Conservation (phyloP, 331 rosid genomes). For the Quercus phellos region DNA sequence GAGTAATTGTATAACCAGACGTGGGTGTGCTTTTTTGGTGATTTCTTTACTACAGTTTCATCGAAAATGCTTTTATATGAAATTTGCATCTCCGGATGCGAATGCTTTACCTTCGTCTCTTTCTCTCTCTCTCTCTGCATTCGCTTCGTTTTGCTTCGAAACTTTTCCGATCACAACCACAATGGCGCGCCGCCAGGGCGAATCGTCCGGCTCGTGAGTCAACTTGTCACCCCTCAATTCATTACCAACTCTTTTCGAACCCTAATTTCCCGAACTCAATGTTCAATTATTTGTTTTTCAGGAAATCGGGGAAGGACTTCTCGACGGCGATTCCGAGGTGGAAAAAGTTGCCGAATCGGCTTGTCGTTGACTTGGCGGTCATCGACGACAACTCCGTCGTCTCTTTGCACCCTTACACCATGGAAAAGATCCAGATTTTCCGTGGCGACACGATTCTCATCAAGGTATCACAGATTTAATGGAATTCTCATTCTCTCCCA, state of each 20-base stretch:
- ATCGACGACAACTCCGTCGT: slow-evolving; percentile 64
- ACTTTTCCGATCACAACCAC: too few species aligned
- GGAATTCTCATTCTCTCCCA: too few species aligned
- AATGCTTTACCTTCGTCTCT: slow-evolving; percentile 27
- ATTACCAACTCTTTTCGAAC: neutral
- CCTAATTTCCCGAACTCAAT: too few species aligned
- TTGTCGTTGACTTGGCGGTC: slow-evolving; percentile 45
- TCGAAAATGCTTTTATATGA: too few species aligned
- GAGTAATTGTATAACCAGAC: too few species aligned
- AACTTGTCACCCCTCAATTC: neutral
- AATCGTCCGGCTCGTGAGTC: slow-evolving; percentile 59
- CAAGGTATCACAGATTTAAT: slow-evolving; percentile 27
- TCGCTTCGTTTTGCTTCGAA: too few species aligned
- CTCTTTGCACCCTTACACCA: slow-evolving; percentile 45
- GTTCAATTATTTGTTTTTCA: neutral
- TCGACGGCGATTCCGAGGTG: slow-evolving; percentile 61
- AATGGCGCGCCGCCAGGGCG: slow-evolving; percentile 43
- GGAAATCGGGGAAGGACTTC: slow-evolving; percentile 51
- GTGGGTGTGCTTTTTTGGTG: too few species aligned
- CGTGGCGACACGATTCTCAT: slow-evolving; percentile 57
- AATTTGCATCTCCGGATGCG: too few species aligned
- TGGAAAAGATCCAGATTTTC: slow-evolving; percentile 56
- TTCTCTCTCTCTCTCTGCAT: too few species aligned
- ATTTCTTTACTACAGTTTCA: too few species aligned
- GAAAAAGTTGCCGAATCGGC: slow-evolving; percentile 50